These are phyloP conservation scores for Cicer chorassanicum DNA, from an alignment of 306 rosid species.

Conservation along the genomic window DNA sequence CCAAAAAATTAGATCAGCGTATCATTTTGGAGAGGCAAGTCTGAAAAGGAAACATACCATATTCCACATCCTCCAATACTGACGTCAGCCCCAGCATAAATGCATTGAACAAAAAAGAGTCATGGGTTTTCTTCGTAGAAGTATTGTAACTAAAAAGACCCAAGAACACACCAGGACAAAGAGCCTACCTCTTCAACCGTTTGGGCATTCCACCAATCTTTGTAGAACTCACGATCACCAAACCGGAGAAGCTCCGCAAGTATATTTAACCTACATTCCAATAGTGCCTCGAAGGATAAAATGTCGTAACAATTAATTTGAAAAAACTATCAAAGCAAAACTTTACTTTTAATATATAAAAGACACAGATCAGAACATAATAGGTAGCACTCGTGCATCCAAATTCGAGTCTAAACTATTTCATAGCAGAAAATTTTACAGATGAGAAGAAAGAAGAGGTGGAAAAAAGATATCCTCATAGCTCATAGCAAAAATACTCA, in stretches of 20 bases:
- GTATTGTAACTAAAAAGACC: slow-evolving; percentile 17
- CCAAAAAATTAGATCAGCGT: neutral
- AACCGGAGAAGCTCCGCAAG: slow-evolving; percentile 90
- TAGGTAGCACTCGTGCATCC: slow-evolving; percentile 24
- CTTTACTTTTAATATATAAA: slow-evolving; percentile 10
- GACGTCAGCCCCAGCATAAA: slow-evolving; percentile 57
- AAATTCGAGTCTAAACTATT: slow-evolving; percentile 8
- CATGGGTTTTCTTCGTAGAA: slow-evolving; percentile 41
- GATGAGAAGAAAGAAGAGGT: neutral
- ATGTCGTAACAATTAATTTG: slow-evolving; percentile 17
- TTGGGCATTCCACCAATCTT: slow-evolving; percentile 99
- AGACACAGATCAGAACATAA: slow-evolving; percentile 12
- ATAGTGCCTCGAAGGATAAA: slow-evolving; percentile 44
- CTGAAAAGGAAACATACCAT: slow-evolving; percentile 71
- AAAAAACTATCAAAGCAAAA: neutral
- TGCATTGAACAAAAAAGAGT: slow-evolving; percentile 54
- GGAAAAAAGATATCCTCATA: neutral
- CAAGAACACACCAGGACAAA: slow-evolving; percentile 39
- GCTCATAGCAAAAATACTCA: neutral
- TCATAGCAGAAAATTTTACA: neutral
- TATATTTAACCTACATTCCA: slow-evolving; percentile 84
- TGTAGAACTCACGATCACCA: slow-evolving; percentile 97
- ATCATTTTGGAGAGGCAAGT: slow-evolving; percentile 27
- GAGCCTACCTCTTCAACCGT: slow-evolving; percentile 89
- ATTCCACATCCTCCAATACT: slow-evolving; percentile 99